phyloP scores from a whole-genome alignment of 768 basidiomycete species.

The Lactarius quietus region DNA sequence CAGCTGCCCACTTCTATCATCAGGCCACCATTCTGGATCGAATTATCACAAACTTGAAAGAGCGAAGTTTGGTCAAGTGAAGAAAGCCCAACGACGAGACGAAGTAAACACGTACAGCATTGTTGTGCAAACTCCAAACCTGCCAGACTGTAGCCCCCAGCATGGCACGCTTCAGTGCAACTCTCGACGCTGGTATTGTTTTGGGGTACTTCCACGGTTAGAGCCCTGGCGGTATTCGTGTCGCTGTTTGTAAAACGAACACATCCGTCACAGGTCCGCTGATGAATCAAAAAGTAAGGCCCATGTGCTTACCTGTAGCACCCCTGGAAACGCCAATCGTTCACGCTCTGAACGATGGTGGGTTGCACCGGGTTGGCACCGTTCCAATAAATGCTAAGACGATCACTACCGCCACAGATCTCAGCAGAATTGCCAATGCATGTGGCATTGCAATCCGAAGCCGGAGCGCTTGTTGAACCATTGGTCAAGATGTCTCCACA shows the following conservation, averaged over 20 bases:
- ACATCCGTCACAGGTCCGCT: conserved; percentile 14
- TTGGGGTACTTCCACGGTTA: conserved; percentile 33
- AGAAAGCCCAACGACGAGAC: background rate
- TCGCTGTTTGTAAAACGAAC: conserved; percentile 32
- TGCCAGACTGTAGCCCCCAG: conserved; percentile 41
- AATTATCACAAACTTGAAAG: conserved; percentile 46
- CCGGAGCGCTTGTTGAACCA: conserved; percentile 42
- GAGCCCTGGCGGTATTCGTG: conserved; percentile 31
- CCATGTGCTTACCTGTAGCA: too few relatives aligned
- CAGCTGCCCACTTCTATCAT: conserved; percentile 52
- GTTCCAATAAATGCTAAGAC: conserved; percentile 62
- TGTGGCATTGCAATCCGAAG: conserved; percentile 54
- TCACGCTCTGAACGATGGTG: too few relatives aligned
- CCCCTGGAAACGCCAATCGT: too few relatives aligned
- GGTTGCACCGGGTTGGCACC: conserved; percentile 36
- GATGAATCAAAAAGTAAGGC: background rate
- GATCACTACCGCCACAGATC: conserved; percentile 55
- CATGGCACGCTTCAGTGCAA: conserved; percentile 61
- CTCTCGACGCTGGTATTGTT: conserved; percentile 47
- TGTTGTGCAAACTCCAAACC: conserved; percentile 44
- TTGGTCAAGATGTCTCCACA: conserved; percentile 56
- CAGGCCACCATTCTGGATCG: conserved; percentile 45
- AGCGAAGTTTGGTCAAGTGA: background rate
- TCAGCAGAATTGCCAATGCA: conserved; percentile 44
- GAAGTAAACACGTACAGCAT: conserved; percentile 49